These are phyloP conservation scores for Trametes coccinea DNA, from an alignment of 768 basidiomycete species.

Conservation along the genomic window DNA sequence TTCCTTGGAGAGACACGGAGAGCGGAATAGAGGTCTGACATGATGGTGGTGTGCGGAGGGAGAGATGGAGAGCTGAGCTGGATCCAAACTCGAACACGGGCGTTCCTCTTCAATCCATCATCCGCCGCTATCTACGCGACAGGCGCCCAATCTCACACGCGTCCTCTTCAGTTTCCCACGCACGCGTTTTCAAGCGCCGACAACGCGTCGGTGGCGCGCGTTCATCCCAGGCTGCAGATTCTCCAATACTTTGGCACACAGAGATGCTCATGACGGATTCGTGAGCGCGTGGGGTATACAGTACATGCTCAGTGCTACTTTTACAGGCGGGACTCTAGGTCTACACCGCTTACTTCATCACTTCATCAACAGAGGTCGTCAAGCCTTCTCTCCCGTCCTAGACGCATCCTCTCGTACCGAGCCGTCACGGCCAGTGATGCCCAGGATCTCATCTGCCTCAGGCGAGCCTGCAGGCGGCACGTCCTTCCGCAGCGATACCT, in stretches of 20 bases:
- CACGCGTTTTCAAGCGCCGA: conserved; percentile 12
- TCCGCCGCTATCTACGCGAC: conserved; percentile 2
- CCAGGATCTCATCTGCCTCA: conserved; percentile 38
- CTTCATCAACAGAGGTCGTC: neutral
- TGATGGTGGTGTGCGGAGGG: conserved; percentile 25
- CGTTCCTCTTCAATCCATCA: neutral
- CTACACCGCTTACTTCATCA: neutral
- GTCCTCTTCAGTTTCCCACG: conserved; percentile 12
- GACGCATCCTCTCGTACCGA: neutral
- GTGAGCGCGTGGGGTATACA: neutral
- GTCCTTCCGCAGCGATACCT: conserved; percentile 36
- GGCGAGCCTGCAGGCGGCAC: conserved; percentile 36
- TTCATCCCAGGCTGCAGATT: neutral
- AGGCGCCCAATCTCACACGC: conserved; percentile 6
- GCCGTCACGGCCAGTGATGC: conserved; percentile 20
- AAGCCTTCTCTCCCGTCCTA: neutral
- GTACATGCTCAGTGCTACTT: conserved; percentile 4
- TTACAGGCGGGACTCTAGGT: conserved; percentile 12
- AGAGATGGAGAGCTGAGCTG: conserved; percentile 25
- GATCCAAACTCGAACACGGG: conserved; percentile 18
- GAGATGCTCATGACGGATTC: neutral
- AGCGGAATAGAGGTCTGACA: conserved; percentile 64
- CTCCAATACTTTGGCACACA: neutral
- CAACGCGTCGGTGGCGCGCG: conserved; percentile 13
- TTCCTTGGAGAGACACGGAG: conserved; percentile 69